Conservation (phyloP, 768 basidiomycete genomes). For the Floccularia luteovirens region DNA sequence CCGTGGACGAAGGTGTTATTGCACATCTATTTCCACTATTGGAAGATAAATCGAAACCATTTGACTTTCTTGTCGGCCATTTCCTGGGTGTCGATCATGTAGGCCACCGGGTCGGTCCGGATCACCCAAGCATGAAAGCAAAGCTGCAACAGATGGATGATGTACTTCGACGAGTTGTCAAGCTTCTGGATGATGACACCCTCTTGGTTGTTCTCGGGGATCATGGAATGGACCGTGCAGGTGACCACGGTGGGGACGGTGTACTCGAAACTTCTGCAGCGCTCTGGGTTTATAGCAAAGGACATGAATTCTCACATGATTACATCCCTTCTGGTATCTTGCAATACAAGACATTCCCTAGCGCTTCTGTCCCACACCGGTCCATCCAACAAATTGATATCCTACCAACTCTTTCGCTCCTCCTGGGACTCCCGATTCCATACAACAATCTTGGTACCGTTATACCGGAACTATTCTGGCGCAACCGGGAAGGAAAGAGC, state of each 20-base stretch:
- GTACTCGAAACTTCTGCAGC: slow-evolving; percentile 77
- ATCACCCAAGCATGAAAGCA: slow-evolving; percentile 75
- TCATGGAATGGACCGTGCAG: slow-evolving; percentile 93
- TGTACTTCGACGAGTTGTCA: slow-evolving; percentile 68
- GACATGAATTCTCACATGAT: slow-evolving; percentile 33
- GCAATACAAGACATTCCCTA: slow-evolving; percentile 54
- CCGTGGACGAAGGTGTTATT: slow-evolving; percentile 90
- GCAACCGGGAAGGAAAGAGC: slow-evolving; percentile 25
- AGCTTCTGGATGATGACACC: slow-evolving; percentile 76
- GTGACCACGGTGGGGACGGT: slow-evolving; percentile 94
- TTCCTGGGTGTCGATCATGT: slow-evolving; percentile 96
- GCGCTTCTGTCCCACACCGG: slow-evolving; percentile 44
- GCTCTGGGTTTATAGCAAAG: slow-evolving; percentile 91
- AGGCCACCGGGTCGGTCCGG: slow-evolving; percentile 90
- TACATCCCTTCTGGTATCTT: slow-evolving; percentile 42
- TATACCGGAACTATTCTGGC: slow-evolving; percentile 88
- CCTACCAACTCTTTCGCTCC: slow-evolving; percentile 78
- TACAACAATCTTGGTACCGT: slow-evolving; percentile 91
- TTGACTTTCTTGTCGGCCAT: slow-evolving; percentile 89
- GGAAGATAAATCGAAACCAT: slow-evolving; percentile 38
- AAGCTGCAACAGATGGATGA: slow-evolving; percentile 88
- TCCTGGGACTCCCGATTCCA: slow-evolving; percentile 90
- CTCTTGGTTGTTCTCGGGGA: slow-evolving; percentile 89
- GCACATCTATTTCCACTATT: slow-evolving; percentile 78
- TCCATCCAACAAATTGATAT: slow-evolving; percentile 90